Conservation (phyloP, 768 basidiomycete genomes). For the Atractiella rhizophila region DNA sequence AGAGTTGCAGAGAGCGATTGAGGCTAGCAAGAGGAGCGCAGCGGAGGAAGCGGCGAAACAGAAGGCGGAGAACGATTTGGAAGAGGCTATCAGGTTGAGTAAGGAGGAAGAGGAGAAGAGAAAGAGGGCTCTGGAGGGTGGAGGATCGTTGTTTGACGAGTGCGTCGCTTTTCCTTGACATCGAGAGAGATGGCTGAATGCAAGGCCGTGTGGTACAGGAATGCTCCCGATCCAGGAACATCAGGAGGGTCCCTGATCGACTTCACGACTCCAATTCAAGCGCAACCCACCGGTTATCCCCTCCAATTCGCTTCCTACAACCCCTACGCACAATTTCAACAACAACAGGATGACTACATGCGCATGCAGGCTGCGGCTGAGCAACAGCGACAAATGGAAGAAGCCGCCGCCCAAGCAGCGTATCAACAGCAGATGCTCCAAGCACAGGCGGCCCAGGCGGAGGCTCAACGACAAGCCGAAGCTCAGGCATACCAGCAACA, state of each 20-base stretch:
- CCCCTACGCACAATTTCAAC: constrained; percentile 30
- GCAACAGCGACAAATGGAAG: constrained; percentile 47
- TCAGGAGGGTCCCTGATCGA: constrained; percentile 19
- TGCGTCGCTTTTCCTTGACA: constrained; percentile 31
- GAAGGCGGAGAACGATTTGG: constrained; percentile 50
- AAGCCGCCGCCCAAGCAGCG: constrained; percentile 23
- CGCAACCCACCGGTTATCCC: constrained; percentile 62
- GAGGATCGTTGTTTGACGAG: constrained; percentile 72
- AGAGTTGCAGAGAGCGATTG: constrained; percentile 4
- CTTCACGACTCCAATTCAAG: constrained; percentile 28
- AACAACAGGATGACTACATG: constrained; percentile 17
- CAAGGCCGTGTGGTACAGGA: background rate
- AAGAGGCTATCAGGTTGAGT: constrained; percentile 56
- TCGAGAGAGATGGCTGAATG: background rate
- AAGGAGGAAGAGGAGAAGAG: constrained; percentile 70
- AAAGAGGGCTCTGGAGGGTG: constrained; percentile 41
- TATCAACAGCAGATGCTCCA: background rate
- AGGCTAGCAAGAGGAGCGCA: constrained; percentile 51
- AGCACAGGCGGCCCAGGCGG: constrained; percentile 27
- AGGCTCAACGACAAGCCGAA: constrained; percentile 27
- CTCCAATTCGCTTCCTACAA: constrained; percentile 84
- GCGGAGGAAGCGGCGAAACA: constrained; percentile 42
- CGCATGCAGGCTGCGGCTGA: constrained; percentile 56
- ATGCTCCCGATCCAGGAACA: constrained; percentile 21
- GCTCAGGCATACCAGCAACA: constrained; percentile 26